Conservation (phyloP, 1,284 basidiomycete genomes). For the Sporisorium graminicola region DNA sequence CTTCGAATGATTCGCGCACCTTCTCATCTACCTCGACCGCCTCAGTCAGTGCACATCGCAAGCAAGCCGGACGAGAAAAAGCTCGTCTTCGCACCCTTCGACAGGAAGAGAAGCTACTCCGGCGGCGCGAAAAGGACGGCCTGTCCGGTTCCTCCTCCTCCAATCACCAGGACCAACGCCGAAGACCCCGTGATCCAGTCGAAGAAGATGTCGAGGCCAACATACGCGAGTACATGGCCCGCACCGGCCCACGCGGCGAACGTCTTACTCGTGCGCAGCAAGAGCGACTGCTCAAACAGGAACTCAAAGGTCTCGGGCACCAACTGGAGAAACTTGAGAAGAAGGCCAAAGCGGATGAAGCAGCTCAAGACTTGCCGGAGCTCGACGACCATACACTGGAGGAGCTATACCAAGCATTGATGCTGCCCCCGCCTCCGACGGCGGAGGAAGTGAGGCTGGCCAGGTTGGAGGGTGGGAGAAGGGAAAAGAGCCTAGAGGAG, state of each 20-base stretch:
- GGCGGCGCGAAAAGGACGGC: slow-evolving; percentile 38
- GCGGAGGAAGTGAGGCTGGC: slow-evolving; percentile 43
- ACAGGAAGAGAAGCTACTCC: slow-evolving; percentile 22
- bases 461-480: slow-evolving; percentile 29
- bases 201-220: slow-evolving; percentile 32
- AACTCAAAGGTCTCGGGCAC: slow-evolving; percentile 49
- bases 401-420: slow-evolving; percentile 60
- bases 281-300: slow-evolving; percentile 49
- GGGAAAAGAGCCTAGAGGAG: slow-evolving; percentile 16
- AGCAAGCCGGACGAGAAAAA: slow-evolving; percentile 47
- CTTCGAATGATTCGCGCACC: background rate
- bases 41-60: slow-evolving; percentile 38
- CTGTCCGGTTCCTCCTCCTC: background rate
- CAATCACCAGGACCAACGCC: background rate
- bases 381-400: slow-evolving; percentile 62
- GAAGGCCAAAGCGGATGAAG: slow-evolving; percentile 46
- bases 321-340: slow-evolving; percentile 51
- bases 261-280: slow-evolving; percentile 39
- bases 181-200: slow-evolving; percentile 11
- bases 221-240: slow-evolving; percentile 47
- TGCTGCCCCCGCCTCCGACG: slow-evolving; percentile 43
- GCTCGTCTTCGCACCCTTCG: slow-evolving; percentile 25
- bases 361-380: slow-evolving; percentile 55
- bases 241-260: slow-evolving; percentile 40
- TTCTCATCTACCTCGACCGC: slow-evolving; percentile 9